Percentiles rank a stretch among this genome's conserved stretches.
Conservation (phyloP, 2,329 filamentous ascomycete genomes). For the Colletotrichum australisinense region DNA sequence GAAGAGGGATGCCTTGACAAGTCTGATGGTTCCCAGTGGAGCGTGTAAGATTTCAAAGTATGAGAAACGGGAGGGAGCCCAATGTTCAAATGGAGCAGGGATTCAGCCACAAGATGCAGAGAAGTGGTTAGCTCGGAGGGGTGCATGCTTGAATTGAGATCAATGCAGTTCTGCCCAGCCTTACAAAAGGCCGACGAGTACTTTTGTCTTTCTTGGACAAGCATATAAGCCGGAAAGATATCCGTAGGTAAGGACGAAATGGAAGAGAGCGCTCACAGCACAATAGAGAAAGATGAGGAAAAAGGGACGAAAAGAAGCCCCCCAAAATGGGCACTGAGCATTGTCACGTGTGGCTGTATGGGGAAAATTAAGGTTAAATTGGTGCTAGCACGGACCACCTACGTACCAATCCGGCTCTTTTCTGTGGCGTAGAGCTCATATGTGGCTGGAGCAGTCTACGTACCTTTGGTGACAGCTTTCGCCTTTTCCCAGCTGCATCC, state of each 20-base stretch:
- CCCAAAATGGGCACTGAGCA: not conserved
- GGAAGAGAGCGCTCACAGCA: not conserved
- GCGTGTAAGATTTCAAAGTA: not conserved
- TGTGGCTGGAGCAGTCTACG: too few relatives aligned
- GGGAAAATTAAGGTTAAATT: constrained; percentile 27
- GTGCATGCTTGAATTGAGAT: not conserved
- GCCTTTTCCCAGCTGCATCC: not conserved
- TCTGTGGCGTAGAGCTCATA: too few relatives aligned
- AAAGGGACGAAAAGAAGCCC: not conserved
- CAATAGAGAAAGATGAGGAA: not conserved
- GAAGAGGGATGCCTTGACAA: not conserved
- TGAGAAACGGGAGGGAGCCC: not conserved
- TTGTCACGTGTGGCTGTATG: constrained; percentile 13
- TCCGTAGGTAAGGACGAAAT: too few relatives aligned
- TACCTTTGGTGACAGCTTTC: too few relatives aligned
- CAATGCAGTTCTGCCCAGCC: constrained; percentile 13
- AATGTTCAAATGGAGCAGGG: not conserved
- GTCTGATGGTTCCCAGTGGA: not conserved
- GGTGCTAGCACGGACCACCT: constrained; percentile 14
- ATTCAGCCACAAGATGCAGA: not conserved
- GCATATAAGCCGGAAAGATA: too few relatives aligned
- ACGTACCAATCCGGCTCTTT: too few relatives aligned
- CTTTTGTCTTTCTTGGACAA: constrained; percentile 6
- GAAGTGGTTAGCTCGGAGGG: not conserved
- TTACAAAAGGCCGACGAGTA: constrained; percentile 6